Base-by-base conservation (phyloP, 2,329 filamentous ascomycete genomes). In the Scedosporium minutisporum region DNA sequence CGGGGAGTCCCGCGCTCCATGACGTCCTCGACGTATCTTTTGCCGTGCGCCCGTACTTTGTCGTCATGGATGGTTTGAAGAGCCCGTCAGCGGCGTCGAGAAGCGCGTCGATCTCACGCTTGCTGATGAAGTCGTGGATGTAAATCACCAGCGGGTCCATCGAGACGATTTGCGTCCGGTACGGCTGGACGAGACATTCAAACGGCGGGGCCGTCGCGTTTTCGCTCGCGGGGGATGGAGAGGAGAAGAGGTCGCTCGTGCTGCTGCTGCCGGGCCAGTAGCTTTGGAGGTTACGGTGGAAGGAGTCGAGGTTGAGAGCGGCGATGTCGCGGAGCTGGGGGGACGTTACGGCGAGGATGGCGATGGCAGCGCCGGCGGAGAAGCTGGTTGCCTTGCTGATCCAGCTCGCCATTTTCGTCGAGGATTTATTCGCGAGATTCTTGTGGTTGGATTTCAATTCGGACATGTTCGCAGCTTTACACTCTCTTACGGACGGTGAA, bases 141-240 rank as follows among this genome's bases (percentile, higher is more conserved):
- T 78, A 78, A 64, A 78, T 74, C 7, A 78, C 69, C 1, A 78
- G 68, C 1, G 77, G 77, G 51, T 76, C 73, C 21, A 77, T 69
- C 14, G 75, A 78, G 46, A 78, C 69, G 51, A 78, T 71, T 62
- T 77, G 72, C 0, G 75, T 77, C 4, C 68, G 70, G 67, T 78
- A 78, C 14, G 67, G 63, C 21, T 74, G 71, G 1, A 68, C 60
- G 10, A 67, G 67, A 65, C 75, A 77, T 25, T 57, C 42, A 41
- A 62, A 62, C 6, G 61, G 53, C 29, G 4, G 4, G 12, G 25
- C n/a, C 5, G 14, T 21, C 33, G 6, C 21, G 12, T 33, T 44
- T 12, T 18, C 23, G n/a, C 21, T 18, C 18, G 38, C 1, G 18
- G 48, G 9, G 10, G 5, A 33, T n/a, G 27, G 3, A 16, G 16